Evolutionary conservation across 352 stramenopile genomes (phyloP).

Genomic region (Phytophthora chlamydospora): DNA sequence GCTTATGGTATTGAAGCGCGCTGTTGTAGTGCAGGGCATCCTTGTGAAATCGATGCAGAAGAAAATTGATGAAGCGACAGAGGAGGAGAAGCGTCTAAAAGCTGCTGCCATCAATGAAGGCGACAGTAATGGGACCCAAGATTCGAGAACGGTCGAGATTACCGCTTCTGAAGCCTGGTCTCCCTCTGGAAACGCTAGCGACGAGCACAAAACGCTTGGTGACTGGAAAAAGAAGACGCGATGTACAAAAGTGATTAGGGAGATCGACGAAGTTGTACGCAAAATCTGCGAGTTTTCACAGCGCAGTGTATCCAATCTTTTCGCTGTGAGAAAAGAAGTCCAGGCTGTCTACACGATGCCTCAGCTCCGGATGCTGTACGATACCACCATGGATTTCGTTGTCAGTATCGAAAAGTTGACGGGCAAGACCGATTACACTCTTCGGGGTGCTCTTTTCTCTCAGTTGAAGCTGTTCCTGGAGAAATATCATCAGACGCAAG

Average conservation of each 20-base stretch:
- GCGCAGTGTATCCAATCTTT: conserved; percentile 86
- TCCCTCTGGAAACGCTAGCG: conserved; percentile 44
- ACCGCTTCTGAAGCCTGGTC: conserved; percentile 40
- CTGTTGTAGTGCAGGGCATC: conserved; percentile 78
- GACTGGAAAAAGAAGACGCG: conserved; percentile 84
- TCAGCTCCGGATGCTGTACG: conserved; percentile 95
- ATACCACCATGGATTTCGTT: conserved; percentile 93
- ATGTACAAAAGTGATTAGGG: conserved; percentile 75
- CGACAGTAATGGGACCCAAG: conserved; percentile 16
- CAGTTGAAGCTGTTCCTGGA: conserved; percentile 97
- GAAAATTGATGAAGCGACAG: conserved; percentile 60
- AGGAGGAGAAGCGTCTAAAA: conserved; percentile 43
- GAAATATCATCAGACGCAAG: conserved; percentile 93
- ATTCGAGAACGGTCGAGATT: conserved; percentile 10
- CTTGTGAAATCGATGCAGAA: conserved; percentile 74
- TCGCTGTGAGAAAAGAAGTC: conserved; percentile 88
- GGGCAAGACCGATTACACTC: conserved; percentile 91
- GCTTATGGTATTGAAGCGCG: conserved; percentile 79
- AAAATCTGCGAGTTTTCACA: conserved; percentile 90
- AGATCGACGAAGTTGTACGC: conserved; percentile 85
- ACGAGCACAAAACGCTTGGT: conserved; percentile 58
- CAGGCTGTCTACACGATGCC: conserved; percentile 90
- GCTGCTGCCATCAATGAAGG: conserved; percentile 9
- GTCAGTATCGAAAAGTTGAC: conserved; percentile 92
- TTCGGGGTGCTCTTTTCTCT: conserved; percentile 92